Percentiles rank a stretch among this genome's conserved stretches.
Conservation (phyloP, 306 rosid genomes). For the Cyclanthera cordifolia region DNA sequence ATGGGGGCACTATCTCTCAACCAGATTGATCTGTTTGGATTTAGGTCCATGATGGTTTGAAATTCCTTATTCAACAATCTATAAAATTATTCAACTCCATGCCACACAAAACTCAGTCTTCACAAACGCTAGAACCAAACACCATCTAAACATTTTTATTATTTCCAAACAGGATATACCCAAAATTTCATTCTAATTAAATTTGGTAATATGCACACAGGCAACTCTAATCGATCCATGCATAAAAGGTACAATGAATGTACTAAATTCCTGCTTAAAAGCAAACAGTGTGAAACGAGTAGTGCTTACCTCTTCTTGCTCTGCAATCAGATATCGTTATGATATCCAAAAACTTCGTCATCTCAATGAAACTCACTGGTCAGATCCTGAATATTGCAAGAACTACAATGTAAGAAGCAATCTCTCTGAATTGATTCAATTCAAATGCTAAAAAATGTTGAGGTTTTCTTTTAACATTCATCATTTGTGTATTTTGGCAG, state of each 20-base stretch:
- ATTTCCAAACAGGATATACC: not conserved
- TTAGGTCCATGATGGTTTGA: too few species aligned
- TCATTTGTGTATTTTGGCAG: constrained; percentile 25
- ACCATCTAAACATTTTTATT: not conserved
- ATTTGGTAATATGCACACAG: too few species aligned
- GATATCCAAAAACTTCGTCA: constrained; percentile 42
- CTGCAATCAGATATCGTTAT: constrained; percentile 57
- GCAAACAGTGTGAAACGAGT: constrained; percentile 44
- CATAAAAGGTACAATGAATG: constrained; percentile 50
- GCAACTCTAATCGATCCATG: constrained; percentile 46
- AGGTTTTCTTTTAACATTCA: not conserved
- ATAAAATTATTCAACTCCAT: not conserved
- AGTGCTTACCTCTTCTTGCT: constrained; percentile 78
- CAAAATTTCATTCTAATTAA: not conserved
- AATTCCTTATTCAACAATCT: not conserved
- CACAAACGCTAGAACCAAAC: not conserved
- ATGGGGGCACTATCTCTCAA: too few species aligned
- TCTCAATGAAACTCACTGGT: constrained; percentile 78
- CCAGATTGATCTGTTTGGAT: too few species aligned
- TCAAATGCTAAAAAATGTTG: not conserved
- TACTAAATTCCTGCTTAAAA: constrained; percentile 52
- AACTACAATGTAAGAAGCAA: constrained; percentile 34
- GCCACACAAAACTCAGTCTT: not conserved
- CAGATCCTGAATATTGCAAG: constrained; percentile 64
- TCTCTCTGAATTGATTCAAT: not conserved